Evolutionary conservation across 148 eudicot species (phyloP).

Genomic region (Diospyros kaki): DNA sequence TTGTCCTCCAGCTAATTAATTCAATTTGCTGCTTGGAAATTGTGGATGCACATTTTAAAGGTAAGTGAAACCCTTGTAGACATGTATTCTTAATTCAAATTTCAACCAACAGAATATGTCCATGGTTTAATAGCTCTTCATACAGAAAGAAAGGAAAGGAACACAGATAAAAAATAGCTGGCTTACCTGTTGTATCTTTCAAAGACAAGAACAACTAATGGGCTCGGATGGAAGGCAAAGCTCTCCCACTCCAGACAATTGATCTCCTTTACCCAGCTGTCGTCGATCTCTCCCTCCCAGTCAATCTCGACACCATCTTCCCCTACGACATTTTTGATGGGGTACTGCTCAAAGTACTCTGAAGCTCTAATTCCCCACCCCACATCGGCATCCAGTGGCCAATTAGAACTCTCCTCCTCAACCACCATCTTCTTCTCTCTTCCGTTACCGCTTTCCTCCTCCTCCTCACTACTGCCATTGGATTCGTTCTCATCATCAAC

Average conservation of each 20-base stretch:
- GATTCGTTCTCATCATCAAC: conserved; percentile 23
- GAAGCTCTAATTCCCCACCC: conserved; percentile 91
- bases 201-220: conserved; percentile 81
- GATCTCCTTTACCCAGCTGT: conserved; percentile 83
- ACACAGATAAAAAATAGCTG: background rate
- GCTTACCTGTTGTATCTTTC: conserved; percentile 90
- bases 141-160: background rate
- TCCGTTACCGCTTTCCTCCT: conserved; percentile 25
- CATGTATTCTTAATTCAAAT: background rate
- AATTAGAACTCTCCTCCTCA: conserved; percentile 52
- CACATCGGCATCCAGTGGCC: conserved; percentile 94
- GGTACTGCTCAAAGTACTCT: conserved; percentile 37
- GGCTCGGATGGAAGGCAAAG: conserved; percentile 96
- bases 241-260: conserved; percentile 97
- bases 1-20: too few relatives aligned
- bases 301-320: conserved; percentile 86
- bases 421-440: conserved; percentile 19
- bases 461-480: conserved; percentile 27
- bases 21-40: too few relatives aligned
- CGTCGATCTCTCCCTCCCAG: conserved; percentile 95
- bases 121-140: background rate
- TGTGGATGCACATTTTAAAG: too few relatives aligned
- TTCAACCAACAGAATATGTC: background rate
- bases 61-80: background rate
- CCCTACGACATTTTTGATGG: conserved; percentile 75